Conservation (phyloP, 2,329 filamentous ascomycete genomes). For the Keithomyces neogunnii region DNA sequence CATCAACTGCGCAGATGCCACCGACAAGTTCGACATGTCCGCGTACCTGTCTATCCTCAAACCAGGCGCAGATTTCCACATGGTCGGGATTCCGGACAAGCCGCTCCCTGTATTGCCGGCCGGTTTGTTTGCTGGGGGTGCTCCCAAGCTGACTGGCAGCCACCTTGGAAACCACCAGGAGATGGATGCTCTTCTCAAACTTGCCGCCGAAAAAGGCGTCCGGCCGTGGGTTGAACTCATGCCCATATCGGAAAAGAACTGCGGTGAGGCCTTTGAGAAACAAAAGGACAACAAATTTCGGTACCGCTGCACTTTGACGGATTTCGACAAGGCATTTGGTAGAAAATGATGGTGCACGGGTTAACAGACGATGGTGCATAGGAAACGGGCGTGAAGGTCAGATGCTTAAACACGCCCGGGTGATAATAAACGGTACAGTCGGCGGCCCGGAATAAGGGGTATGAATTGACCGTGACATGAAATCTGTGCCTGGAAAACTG, state of each 20-base stretch:
- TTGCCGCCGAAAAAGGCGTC: conserved; percentile 47
- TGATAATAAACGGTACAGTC: no score
- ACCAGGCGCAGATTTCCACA: conserved; percentile 47
- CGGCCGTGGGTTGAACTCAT: conserved; percentile 52
- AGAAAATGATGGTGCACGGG: no score
- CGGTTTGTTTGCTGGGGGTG: conserved; percentile 39
- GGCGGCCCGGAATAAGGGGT: no score
- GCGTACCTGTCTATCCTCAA: conserved; percentile 42
- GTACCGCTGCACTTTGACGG: conserved; percentile 63
- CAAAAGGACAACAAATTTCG: conserved; percentile 63
- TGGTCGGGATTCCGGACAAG: conserved; percentile 47
- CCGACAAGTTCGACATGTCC: conserved; percentile 44
- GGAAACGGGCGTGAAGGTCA: no score
- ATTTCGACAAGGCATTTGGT: conserved; percentile 56
- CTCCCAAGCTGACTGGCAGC: conserved; percentile 41
- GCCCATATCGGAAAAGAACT: conserved; percentile 57
- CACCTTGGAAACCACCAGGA: conserved; percentile 55
- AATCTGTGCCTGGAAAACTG: no score
- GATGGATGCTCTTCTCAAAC: conserved; percentile 48
- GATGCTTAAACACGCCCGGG: no score
- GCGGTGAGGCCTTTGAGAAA: conserved; percentile 60
- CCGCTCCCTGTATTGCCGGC: conserved; percentile 34
- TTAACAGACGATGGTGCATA: no score
- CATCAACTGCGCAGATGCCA: conserved; percentile 40
- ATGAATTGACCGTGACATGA: no score